Evolutionary conservation across 139 green algal genomes (phyloP).

Genomic region (Diplosphaera chodatii): DNA sequence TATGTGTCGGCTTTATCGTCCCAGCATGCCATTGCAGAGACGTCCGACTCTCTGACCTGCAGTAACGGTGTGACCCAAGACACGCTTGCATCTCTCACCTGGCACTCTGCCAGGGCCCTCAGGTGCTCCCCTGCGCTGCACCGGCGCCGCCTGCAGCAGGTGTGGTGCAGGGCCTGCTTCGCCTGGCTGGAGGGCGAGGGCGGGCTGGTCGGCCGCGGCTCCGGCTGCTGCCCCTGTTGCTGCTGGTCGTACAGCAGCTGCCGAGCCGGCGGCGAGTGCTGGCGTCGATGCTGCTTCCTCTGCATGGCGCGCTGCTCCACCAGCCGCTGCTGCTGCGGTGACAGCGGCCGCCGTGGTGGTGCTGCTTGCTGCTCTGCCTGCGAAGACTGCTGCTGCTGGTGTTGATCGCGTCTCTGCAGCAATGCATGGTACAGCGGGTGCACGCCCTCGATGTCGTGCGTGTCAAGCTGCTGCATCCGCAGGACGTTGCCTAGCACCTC

Average conservation of each 20-base stretch:
- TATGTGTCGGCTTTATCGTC: too few relatives aligned
- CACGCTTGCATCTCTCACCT: too few relatives aligned
- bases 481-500: conserved; percentile 43
- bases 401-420: not conserved
- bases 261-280: not conserved
- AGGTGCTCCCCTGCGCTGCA: not conserved
- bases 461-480: conserved; percentile 47
- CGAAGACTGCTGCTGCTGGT: not conserved
- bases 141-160: not conserved
- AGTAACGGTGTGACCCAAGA: too few relatives aligned
- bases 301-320: not conserved
- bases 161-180: not conserved
- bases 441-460: conserved; percentile 47
- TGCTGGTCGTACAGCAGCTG: not conserved
- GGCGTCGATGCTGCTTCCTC: too few relatives aligned
- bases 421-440: conserved; percentile 31
- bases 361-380: not conserved
- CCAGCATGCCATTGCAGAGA: too few relatives aligned
- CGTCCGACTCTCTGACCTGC: too few relatives aligned
- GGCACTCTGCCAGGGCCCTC: not conserved
- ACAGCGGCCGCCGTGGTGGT: not conserved
- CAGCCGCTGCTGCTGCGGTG: not conserved
- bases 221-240: too few relatives aligned
- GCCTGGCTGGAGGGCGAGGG: not conserved
- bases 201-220: not conserved